Conservation (phyloP, 2,329 filamentous ascomycete species). For the Monosporascus sp. region DNA sequence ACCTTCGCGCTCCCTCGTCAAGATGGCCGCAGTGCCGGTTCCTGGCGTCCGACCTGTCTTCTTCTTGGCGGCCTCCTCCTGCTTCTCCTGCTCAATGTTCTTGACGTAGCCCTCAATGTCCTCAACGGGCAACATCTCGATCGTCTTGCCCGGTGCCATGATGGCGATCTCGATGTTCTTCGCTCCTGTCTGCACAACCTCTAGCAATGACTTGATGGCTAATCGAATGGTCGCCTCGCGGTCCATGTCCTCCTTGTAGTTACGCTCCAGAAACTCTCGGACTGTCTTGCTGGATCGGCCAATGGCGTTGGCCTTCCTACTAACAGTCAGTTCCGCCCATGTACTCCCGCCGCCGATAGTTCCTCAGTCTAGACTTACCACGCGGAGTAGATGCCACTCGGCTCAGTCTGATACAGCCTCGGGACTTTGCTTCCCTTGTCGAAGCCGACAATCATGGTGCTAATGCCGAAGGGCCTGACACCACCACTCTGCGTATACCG, state of each 20-base stretch:
- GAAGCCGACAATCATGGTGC: constrained; percentile 96
- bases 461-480: constrained; percentile 97
- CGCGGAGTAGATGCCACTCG: constrained; percentile 98
- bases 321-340: constrained; percentile 5
- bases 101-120: constrained; percentile 98
- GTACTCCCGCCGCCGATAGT: not conserved
- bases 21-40: constrained; percentile 65
- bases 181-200: constrained; percentile 96
- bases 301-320: constrained; percentile 98
- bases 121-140: constrained; percentile 92
- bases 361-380: constrained; percentile 58
- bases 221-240: constrained; percentile 92
- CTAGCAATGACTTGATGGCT: constrained; percentile 94
- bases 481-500: constrained; percentile 98
- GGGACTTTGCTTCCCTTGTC: constrained; percentile 87
- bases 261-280: constrained; percentile 95
- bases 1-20: constrained; percentile 56
- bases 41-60: constrained; percentile 75
- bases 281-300: constrained; percentile 98
- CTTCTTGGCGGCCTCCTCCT: constrained; percentile 97
- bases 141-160: constrained; percentile 85
- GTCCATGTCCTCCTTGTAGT: constrained; percentile 98
- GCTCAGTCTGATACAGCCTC: constrained; percentile 94
- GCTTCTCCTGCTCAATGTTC: constrained; percentile 98
- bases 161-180: constrained; percentile 99